Base-by-base conservation (phyloP, 306 rosid species). In the Geum urbanum region DNA sequence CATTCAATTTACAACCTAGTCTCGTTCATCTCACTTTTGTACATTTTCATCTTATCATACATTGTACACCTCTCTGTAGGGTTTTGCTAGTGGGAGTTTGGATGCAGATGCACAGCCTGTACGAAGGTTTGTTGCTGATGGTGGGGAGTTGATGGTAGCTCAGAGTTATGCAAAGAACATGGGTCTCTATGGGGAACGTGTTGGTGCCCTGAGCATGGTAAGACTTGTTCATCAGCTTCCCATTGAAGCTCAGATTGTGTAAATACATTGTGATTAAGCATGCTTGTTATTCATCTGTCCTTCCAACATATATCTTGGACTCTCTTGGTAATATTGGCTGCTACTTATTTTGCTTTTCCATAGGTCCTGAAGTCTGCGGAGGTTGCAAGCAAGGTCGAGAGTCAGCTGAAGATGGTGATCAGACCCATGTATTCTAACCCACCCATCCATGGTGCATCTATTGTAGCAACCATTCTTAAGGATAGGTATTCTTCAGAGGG, bases 171-270 rank as follows among this genome's bases (percentile, higher is more conserved):
- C 99, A 43, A 95, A 95, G 86, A 95, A 91, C 84, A 76, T 95
- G 97, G 99, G 99, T 62, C 95, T 95, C 37, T 95, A 95, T 58
- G 99, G 91, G 7, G 99, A 95, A 75, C 97, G 99, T 84, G 95
- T 91, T 79, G 99, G 97, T 1, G 99, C 99, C 72, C 74, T 95
- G 69, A 95, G 95, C 85, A 86, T 95, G 70, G 99, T 95, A 91
- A 79, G 96, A 55, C 68, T 41, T 40, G 39, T 45, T 16, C 13
- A 44, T 18, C 39, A 43, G 48, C 66, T 67, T 70, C 52, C 43
- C 13, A 27, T 45, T 39, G 2, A 5, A 13, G 13, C 19, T 22
- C 39, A 10, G 9, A 0, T 63, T 27, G 9, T 11, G 58, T 44
- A 4, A 7, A 18, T 67, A 11, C 19, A 5, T 27, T 18, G 5